Base-by-base conservation (phyloP, 1,139 yeast genomes). In the Hyphopichia wangnamkhiaoensis region DNA sequence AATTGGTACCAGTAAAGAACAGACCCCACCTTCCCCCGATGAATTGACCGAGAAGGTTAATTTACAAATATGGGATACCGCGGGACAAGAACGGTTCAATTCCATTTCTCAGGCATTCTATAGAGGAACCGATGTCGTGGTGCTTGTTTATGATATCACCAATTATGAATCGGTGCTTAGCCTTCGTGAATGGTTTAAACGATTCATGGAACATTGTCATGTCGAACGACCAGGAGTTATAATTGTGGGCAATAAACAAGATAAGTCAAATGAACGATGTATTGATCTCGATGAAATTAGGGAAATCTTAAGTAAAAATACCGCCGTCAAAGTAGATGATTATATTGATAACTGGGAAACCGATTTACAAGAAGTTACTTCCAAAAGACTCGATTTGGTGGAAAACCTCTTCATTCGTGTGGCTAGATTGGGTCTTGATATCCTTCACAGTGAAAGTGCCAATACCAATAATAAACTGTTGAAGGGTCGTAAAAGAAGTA, bases 51-150 rank as follows among this genome's bases (percentile, higher is more conserved):
- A 47, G 23, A 47, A 45, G 29, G 74, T 75, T 16, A 64, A 68
- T 40, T 58, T 80, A 30, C 84, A 80, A 53, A 69, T 80, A 2
- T 80, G 85, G 85, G 85, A 80, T 50, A 80, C 85, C 4, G 85
- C 85, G 0, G 85, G 85, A 3, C 85, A 80, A 54, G 85, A 80
- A 52, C 58, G 85, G 38, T 80, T 79, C 62, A 78, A 79, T 49
- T 75, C 82, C 31, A 73, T 80, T 27, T 72, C 80, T 5, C 76
- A 73, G 50, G 79, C 84, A 3, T 80, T 79, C 50, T 80, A 79
- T 53, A 57, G 85, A 28, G 85, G 85, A 6, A 71, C 84, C 0
- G 84, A 80, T 50, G 77, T 79, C 10, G 82, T 76, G 14, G 68
- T 80, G 3, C 53, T 80, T 27, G 79, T 79, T 19, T 80, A 77